Percentiles rank a stretch among this genome's conserved stretches.
phyloP scores from a whole-genome alignment of 2,329 filamentous ascomycete species.

The Cladosporium sp. region DNA sequence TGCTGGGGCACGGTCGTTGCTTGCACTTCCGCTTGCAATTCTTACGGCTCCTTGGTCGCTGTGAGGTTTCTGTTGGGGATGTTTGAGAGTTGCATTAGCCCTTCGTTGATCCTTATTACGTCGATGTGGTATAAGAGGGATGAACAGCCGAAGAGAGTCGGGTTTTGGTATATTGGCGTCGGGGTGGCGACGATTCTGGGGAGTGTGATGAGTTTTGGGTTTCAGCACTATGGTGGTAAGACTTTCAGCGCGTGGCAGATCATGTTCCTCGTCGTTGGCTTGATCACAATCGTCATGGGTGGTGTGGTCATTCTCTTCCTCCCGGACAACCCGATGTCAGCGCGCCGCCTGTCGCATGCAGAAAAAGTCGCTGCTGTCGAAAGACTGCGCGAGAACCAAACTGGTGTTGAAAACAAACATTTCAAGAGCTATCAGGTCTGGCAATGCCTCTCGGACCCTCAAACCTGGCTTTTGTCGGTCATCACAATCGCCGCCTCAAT shows the following conservation, averaged over 20 bases:
- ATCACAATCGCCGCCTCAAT: conserved; percentile 48
- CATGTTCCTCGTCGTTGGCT: conserved; percentile 27
- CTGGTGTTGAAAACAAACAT: conserved; percentile 36
- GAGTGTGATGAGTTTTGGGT: conserved; percentile 28
- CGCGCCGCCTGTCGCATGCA: conserved; percentile 51
- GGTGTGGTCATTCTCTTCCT: conserved; percentile 52
- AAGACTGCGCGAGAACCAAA: conserved; percentile 41
- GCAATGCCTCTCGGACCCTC: conserved; percentile 52
- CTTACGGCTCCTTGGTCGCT: conserved; percentile 47
- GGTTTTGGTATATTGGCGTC: conserved; percentile 17
- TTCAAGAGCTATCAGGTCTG: conserved; percentile 51
- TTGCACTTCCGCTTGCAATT: conserved; percentile 49
- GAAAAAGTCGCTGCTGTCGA: conserved; percentile 58
- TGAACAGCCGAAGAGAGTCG: conserved; percentile 16
- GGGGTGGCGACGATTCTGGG: conserved; percentile 34
- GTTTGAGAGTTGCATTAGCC: conserved; percentile 50
- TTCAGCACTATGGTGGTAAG: conserved; percentile 24
- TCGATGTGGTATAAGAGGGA: conserved; percentile 40
- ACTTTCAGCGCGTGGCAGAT: conserved; percentile 17
- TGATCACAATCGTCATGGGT: conserved; percentile 48
- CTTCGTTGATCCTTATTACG: conserved; percentile 49
- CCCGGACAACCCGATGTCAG: conserved; percentile 60
- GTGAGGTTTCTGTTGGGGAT: conserved; percentile 54
- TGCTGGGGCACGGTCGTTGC: conserved; percentile 50
- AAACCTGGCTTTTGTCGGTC: conserved; percentile 56